Percentiles rank a stretch among this genome's conserved stretches.
Evolutionary conservation across 192 early-diverging fungal genomes (phyloP).

Genomic region (Rhizoclosmatium globosum): DNA sequence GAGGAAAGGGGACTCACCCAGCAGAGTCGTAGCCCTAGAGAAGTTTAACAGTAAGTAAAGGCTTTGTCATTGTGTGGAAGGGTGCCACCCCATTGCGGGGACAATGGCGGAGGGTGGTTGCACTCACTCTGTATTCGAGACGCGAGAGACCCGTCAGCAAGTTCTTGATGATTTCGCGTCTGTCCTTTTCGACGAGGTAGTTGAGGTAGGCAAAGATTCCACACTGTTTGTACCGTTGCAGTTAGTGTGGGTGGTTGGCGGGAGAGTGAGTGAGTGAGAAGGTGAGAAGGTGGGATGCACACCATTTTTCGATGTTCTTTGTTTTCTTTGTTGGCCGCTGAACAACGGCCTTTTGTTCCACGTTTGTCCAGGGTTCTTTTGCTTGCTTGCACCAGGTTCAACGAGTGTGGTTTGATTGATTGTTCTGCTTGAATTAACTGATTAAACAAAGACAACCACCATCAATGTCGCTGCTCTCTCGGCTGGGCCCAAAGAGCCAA

Average conservation of each 20-base stretch:
- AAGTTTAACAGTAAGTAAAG: conserved; percentile 68
- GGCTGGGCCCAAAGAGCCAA: no score
- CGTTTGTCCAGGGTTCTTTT: no score
- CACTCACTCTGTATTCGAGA: conserved; percentile 89
- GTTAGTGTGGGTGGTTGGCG: background rate
- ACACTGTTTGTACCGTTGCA: conserved; percentile 36
- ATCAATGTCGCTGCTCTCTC: no score
- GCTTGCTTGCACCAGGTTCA: no score
- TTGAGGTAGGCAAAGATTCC: conserved; percentile 63
- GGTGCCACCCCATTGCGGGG: background rate
- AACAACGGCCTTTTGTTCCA: no score
- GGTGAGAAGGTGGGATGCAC: no score
- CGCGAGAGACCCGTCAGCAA: conserved; percentile 92
- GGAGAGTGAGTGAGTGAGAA: conserved; percentile 62
- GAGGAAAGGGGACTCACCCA: conserved; percentile 52
- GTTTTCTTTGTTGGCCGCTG: no score
- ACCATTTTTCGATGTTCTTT: no score
- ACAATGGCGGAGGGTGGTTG: background rate
- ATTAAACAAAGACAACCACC: no score
- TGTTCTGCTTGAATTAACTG: no score
- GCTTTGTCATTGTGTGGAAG: background rate
- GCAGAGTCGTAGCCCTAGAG: conserved; percentile 96
- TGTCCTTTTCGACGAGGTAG: conserved; percentile 83
- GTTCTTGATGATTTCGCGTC: conserved; percentile 86
- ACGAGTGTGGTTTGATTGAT: no score